Evolutionary conservation across 257 asterid genomes (phyloP), one percentile per base, ranked within the genome.

Genomic region (Verbena officinalis): DNA sequence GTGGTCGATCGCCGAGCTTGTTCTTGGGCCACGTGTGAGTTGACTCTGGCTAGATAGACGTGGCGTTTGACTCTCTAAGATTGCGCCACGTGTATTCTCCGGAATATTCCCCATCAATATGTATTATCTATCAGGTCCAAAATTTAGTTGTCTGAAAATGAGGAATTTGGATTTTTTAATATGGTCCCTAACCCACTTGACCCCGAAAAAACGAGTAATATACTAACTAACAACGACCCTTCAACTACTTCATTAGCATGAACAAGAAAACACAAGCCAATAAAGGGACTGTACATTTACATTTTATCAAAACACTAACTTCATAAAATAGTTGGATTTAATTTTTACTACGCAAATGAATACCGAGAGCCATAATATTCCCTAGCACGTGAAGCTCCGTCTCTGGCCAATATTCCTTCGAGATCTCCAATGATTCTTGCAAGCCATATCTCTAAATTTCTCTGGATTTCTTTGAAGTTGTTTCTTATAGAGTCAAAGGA

Each of bases 391-490:
- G 96, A 80, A 34, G 91, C 86, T 3, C 98, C 96, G 60, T 91
- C 96, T 51, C 96, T 78, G 1, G 99, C 82, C 22, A 86, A 65
- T 62, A 88, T 81, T 20, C 99, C 99, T 75, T 94, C 96, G 48
- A 94, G 96, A 76, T 94, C 98, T 30, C 98, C 98, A 3, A 86
- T 83, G 51, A 94, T 90, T 80, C 99, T 84, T 5, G 98, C 99
- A 58, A 94, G 84, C 98, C 99, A 84, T 81, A 94, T 94, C 80
- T 90, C 98, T 36, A 90, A 74, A 64, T 90, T 90, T 60, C 99
- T 80, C 77, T 94, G 99, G 67, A 94, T 88, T 76, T 94, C 98
- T 68, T 81, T 86, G 61, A 90, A 88, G 81, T 90, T 90, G 83
- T 86, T 94, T 65, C 85, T 74, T 65, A 94, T 94, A 4, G 95